Conservation (phyloP, 1,284 basidiomycete genomes). For the Leccinum angustisporum region DNA sequence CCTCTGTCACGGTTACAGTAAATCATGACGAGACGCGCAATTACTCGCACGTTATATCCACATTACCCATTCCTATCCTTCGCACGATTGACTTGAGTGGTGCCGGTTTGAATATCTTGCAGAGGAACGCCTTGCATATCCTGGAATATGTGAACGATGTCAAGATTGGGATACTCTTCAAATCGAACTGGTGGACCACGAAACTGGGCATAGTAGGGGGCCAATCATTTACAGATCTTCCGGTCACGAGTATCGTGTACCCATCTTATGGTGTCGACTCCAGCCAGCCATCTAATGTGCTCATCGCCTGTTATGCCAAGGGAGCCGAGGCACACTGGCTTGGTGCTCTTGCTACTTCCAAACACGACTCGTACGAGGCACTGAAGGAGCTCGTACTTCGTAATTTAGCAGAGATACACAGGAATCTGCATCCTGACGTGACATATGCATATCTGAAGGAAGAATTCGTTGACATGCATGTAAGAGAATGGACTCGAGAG, state of each 20-base stretch:
- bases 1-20: constrained; percentile 8
- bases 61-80: constrained; percentile 16
- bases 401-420: constrained; percentile 17
- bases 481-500: constrained; percentile 14
- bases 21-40: background rate
- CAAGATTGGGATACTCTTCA: constrained; percentile 39
- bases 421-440: constrained; percentile 5
- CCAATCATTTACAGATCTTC: constrained; percentile 36
- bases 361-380: background rate
- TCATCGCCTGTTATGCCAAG: constrained; percentile 14
- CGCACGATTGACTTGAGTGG: constrained; percentile 10
- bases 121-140: constrained; percentile 15
- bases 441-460: constrained; percentile 5
- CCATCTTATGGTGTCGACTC: constrained; percentile 36
- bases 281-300: constrained; percentile 20
- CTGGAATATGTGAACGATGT: background rate
- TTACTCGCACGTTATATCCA: constrained; percentile 22
- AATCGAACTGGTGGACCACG: constrained; percentile 37
- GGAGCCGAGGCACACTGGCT: constrained; percentile 2
- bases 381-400: constrained; percentile 16
- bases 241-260: constrained; percentile 35
- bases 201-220: constrained; percentile 27
- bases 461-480: constrained; percentile 13
- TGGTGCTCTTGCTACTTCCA: constrained; percentile 2
- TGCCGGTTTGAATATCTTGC: constrained; percentile 13